Conservation (phyloP, 1,139 yeast species). For the Candida frijolesensis region DNA sequence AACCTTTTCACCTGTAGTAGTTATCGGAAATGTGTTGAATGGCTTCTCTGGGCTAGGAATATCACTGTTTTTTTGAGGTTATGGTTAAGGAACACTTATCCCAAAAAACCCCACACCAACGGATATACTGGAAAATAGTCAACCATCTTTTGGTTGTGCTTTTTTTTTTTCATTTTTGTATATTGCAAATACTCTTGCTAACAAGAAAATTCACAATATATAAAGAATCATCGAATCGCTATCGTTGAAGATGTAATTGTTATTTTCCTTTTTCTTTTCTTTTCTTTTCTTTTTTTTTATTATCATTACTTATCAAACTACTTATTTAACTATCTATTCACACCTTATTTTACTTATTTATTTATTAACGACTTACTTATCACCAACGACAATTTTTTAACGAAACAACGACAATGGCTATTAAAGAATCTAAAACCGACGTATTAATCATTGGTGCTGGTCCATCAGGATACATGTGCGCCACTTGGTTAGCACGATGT, state of each 20-base stretch:
- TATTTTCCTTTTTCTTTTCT: background rate
- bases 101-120: background rate
- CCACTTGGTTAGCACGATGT: slow-evolving; percentile 31
- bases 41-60: background rate
- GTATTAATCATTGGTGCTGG: slow-evolving; percentile 41
- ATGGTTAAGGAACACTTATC: background rate
- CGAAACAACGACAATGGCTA: slow-evolving; percentile 3
- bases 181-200: background rate
- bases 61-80: background rate
- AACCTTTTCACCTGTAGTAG: background rate
- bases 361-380: too few relatives aligned
- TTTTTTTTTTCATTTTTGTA: background rate
- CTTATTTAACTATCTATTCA: background rate
- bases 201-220: background rate
- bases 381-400: background rate
- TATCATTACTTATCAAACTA: background rate
- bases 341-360: background rate
- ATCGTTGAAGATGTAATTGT: background rate
- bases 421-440: slow-evolving; percentile 28
- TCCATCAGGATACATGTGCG: slow-evolving; percentile 36
- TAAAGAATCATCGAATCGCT: slow-evolving; percentile 2
- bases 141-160: too few relatives aligned
- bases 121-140: background rate
- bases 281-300: background rate
- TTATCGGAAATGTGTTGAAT: background rate